Evolutionary conservation across 345 rosid species (phyloP), one percentile per base, ranked within the genome.

Genomic region (Excoecaria cochinchinensis): DNA sequence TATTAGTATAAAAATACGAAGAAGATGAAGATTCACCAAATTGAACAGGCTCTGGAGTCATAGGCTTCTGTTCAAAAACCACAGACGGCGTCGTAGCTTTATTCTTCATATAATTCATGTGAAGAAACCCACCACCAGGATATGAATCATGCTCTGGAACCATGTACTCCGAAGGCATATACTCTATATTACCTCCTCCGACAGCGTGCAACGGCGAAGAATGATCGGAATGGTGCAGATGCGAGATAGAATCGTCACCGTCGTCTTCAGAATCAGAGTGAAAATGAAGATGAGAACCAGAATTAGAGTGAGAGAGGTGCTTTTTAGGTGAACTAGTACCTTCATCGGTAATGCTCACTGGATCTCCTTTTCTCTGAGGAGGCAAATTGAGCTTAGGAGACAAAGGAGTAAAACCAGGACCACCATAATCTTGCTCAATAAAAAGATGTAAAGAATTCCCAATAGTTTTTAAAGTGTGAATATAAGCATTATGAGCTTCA

Each of bases 81-180:
- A 92, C 83, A 1, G 93, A 82, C 42, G 92, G 84, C 1, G 71
- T 57, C 67, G 86, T 82, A 0, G 93, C 81, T 55, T 84, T 85
- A 39, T 89, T 93, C 82, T 85, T 92, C 98, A 92, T 92, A 74
- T 84, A 96, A 76, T 90, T 93, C 97, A 87, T 89, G 44, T 90
- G 85, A 77, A 84, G 65, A 84, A 82, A 89, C 12, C 91, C 70
- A 5, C 81, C 87, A 3, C 87, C 85, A 4, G 81, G 31, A 46
- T 57, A 78, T 1, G 67, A 58, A 66, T 80, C 85, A 51, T 77
- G 80, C 42, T 75, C 71, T 57, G 62, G 81, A 83, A n/a, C 74
- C 82, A 71, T 73, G 74, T 44, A 76, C 16, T 76, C 79, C 24
- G 82, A 56, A 47, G 38, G 55, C 61, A 64, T 40, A 58, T 77